phyloP scores from a whole-genome alignment of 345 rosid species.

The Carallia brachiata region DNA sequence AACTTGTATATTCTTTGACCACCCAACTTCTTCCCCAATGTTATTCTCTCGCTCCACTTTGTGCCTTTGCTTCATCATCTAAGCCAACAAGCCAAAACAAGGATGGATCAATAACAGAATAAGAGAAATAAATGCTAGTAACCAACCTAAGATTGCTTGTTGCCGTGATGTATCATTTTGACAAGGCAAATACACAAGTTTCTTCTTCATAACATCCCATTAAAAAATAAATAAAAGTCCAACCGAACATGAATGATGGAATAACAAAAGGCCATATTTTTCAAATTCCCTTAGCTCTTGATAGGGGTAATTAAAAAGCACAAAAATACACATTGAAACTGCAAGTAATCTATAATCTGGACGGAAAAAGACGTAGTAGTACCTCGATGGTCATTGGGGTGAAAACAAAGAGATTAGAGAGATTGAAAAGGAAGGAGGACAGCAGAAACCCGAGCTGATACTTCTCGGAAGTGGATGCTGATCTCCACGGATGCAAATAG shows the following conservation, averaged over 20 bases:
- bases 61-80: slow-evolving; percentile 99
- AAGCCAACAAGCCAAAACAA: slow-evolving; percentile 13
- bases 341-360: background rate
- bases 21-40: slow-evolving; percentile 78
- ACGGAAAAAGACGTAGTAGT: slow-evolving; percentile 6
- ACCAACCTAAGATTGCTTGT: background rate
- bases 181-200: background rate
- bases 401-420: slow-evolving; percentile 79
- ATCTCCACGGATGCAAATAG: slow-evolving; percentile 90
- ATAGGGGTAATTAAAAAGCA: no score
- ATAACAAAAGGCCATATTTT: background rate
- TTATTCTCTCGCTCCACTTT: slow-evolving; percentile 80
- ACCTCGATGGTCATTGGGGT: slow-evolving; percentile 97
- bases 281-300: background rate
- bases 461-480: slow-evolving; percentile 63
- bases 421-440: slow-evolving; percentile 77
- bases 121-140: background rate
- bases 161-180: no score
- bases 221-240: background rate
- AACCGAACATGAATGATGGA: background rate
- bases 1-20: slow-evolving; percentile 79
- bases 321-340: background rate
- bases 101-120: background rate
- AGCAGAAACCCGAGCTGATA: slow-evolving; percentile 90
- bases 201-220: background rate